A percentile compares a stretch with the other conserved stretches of the same genome.
phyloP scores from a whole-genome alignment of 148 eudicot genomes.

The Rhododendron kiyosumense region DNA sequence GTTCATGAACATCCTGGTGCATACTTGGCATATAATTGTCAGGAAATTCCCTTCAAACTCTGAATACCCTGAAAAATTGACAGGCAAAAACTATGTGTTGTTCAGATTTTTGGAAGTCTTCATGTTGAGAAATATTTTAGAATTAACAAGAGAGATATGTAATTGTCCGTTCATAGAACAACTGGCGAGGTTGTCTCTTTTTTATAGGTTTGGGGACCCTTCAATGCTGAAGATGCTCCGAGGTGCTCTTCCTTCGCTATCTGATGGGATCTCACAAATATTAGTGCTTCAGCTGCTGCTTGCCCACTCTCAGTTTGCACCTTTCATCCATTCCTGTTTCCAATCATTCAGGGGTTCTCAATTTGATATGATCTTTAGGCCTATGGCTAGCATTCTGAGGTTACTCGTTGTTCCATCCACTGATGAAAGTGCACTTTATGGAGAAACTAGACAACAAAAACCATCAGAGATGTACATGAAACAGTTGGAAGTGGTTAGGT shows the following conservation, averaged over 20 bases:
- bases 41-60: slow-evolving; percentile 36
- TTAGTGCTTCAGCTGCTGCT: slow-evolving; percentile 65
- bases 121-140: slow-evolving; percentile 39
- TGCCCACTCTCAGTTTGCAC: slow-evolving; percentile 73
- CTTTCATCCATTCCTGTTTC: slow-evolving; percentile 31
- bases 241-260: slow-evolving; percentile 38
- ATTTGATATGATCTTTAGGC: slow-evolving; percentile 61
- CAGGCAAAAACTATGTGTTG: slow-evolving; percentile 16
- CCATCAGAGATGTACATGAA: slow-evolving; percentile 23
- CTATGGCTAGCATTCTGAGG: slow-evolving; percentile 73
- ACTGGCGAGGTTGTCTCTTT: slow-evolving; percentile 52
- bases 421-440: slow-evolving; percentile 4
- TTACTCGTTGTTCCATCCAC: slow-evolving; percentile 27
- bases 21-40: slow-evolving; percentile 58
- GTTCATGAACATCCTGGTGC: slow-evolving; percentile 53
- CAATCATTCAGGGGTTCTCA: slow-evolving; percentile 32
- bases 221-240: slow-evolving; percentile 52
- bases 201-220: slow-evolving; percentile 75
- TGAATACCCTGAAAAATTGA: slow-evolving; percentile 15
- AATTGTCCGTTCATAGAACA: slow-evolving; percentile 48
- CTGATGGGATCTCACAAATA: slow-evolving; percentile 42
- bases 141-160: slow-evolving; percentile 38
- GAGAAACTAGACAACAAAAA: slow-evolving; percentile 15
- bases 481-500: slow-evolving; percentile 67
- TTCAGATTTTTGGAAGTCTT: slow-evolving; percentile 59